Percentiles rank a stretch among this genome's conserved stretches.
phyloP scores from a whole-genome alignment of 2,329 filamentous ascomycete species.

The Stylonectria norvegica region DNA sequence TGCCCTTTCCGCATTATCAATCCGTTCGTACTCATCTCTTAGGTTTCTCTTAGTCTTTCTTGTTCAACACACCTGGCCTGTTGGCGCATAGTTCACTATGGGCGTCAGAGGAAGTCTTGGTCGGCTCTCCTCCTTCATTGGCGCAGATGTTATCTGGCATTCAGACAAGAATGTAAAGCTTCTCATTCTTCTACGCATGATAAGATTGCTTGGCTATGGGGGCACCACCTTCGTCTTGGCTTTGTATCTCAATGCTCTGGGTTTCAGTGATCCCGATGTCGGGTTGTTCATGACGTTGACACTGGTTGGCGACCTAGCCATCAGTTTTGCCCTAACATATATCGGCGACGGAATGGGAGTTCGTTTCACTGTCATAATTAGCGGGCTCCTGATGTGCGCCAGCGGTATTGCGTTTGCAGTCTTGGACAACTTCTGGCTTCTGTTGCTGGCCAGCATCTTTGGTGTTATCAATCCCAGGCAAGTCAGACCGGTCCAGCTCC shows the following conservation, averaged over 20 bases:
- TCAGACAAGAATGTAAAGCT: conserved; percentile 20
- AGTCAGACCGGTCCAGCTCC: too few relatives aligned
- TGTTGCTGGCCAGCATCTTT: conserved; percentile 16
- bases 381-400: conserved; percentile 16
- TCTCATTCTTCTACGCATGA: conserved; percentile 17
- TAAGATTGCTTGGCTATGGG: conserved; percentile 20
- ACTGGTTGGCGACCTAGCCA: conserved; percentile 20
- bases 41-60: too few relatives aligned
- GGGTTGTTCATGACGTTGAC: conserved; percentile 23
- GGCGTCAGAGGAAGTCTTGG: conserved; percentile 1
- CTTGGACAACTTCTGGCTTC: conserved; percentile 19
- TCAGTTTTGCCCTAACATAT: conserved; percentile 21
- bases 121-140: conserved; percentile 16
- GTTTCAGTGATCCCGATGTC: conserved; percentile 16
- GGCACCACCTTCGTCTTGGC: conserved; percentile 20
- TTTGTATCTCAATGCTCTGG: conserved; percentile 19
- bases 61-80: not conserved
- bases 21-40: too few relatives aligned
- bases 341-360: conserved; percentile 18
- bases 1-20: too few relatives aligned
- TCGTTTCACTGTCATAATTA: conserved; percentile 10
- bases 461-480: conserved; percentile 22
- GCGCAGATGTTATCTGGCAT: conserved; percentile 17
- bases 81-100: too few relatives aligned
- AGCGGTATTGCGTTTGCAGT: conserved; percentile 16